A percentile compares a stretch with the other conserved stretches of the same genome.
Conservation (phyloP, 2,329 filamentous ascomycete genomes). For the Clarireedia monteithiana region DNA sequence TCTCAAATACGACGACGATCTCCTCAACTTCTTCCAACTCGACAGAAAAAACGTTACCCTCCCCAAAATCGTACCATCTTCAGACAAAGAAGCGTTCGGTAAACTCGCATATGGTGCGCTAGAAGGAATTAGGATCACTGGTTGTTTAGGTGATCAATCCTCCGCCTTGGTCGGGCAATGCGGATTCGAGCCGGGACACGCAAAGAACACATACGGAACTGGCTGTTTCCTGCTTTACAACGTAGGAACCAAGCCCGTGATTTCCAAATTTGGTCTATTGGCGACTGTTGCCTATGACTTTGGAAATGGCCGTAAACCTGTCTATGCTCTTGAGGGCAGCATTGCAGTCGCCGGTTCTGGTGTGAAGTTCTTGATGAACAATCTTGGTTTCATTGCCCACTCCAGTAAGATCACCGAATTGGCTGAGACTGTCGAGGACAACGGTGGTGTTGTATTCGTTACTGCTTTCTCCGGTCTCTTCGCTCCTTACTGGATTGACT, state of each 20-base stretch:
- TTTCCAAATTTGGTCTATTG: constrained; percentile 74
- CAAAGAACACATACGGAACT: constrained; percentile 81
- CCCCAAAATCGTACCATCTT: constrained; percentile 68
- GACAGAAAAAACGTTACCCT: constrained; percentile 62
- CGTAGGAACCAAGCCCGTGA: constrained; percentile 74
- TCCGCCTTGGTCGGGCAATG: constrained; percentile 75
- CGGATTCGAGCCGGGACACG: constrained; percentile 72
- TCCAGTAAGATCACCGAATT: constrained; percentile 43
- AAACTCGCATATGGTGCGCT: constrained; percentile 56
- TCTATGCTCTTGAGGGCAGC: constrained; percentile 78
- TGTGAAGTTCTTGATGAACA: constrained; percentile 65
- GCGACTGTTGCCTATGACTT: constrained; percentile 87
- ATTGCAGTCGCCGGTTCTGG: constrained; percentile 76
- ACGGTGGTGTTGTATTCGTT: constrained; percentile 78
- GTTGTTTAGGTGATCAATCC: constrained; percentile 74
- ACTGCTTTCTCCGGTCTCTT: constrained; percentile 89
- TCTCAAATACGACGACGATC: constrained; percentile 63
- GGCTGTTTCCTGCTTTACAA: constrained; percentile 83
- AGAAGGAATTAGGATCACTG: constrained; percentile 62
- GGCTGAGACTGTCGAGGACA: constrained; percentile 53
- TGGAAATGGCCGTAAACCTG: constrained; percentile 41
- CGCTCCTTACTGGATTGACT: constrained; percentile 91
- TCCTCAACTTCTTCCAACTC: constrained; percentile 68
- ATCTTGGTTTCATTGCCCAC: constrained; percentile 50
- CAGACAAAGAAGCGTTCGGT: constrained; percentile 67